Base-by-base conservation (phyloP, 805 yeast species). In the Tanozyma kutaoensis region DNA sequence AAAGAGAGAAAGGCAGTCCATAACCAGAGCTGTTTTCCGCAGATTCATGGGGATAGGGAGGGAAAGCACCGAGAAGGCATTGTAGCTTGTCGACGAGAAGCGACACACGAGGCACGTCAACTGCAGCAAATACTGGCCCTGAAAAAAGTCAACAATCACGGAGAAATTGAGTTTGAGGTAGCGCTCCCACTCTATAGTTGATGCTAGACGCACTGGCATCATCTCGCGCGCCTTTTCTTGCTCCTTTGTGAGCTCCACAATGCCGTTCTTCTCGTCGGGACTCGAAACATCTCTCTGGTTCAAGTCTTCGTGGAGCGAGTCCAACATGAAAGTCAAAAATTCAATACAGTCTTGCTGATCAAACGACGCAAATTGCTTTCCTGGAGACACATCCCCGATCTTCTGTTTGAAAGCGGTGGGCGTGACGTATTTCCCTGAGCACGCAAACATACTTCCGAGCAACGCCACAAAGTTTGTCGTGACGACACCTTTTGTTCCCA, bases 111-210 rank as follows among this genome's bases (percentile, higher is more conserved):
- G 50, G 50, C 97, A 86, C 39, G 62, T 67, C 40, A 86, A 57
- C 28, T 70, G 75, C n/a, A 93, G 79, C 26, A 78, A 64, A 41
- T 76, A 79, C 50, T 86, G 96, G 1, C 96, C 97, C 45, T 82
- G 93, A 46, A 82, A 82, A 27, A 72, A 65, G 38, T 80, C 86
- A 2, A 80, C 91, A 14, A 86, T 66, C 1, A 76, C 63, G 22
- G 95, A 82, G 36, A 76, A 74, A 45, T 86, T 84, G 13, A 80
- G 66, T 31, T 72, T 74, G 29, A 82, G 55, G 45, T 84, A 84
- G 31, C 93, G 58, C 42, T 81, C 94, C 97, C 97, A 86, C 46
- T 86, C 95, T 26, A 84, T 70, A 0, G 91, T 69, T 1, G 94
- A 75, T 0, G 94, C 95, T 15, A 79, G 58, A 31, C 95, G 62